Evolutionary conservation across 208 protist genomes (phyloP), one percentile per base, ranked within the genome.

Genomic region (Trypanosoma boissoni): DNA sequence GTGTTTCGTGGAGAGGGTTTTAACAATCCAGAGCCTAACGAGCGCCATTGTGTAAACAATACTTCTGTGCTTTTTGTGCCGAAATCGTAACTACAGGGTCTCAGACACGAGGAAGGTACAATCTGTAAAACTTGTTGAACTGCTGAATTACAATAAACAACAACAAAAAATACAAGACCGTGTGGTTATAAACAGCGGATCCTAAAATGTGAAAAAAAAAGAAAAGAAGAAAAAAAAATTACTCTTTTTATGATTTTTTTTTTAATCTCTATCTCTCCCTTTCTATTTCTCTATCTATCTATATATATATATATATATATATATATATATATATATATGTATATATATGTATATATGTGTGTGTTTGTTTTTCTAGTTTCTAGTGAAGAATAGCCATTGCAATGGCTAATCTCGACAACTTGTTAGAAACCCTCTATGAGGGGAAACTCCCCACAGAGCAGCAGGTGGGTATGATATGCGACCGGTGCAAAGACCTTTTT

Each of bases 391-490:
- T 31, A 18, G 23, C 42, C 29, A 14, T 1, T 4, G 29, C 4
- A 27, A 68, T 68, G 55, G 27, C 54, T 5, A 76, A 91, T 41
- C 55, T 94, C 18, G 77, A 88, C 44, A 57, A 53, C 24, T 76
- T 87, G 67, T 62, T 94, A 39, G 83, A 89, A 61, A 67, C 58
- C 26, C 74, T 94, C 31, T 94, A 94, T 49, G 72, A 76, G 37
- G 98, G 97, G 39, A 95, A 99, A 64, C 79, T 97, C 8, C 86
- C 94, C 27, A 87, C 78, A 5, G 90, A 97, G 72, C 70, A 87
- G 61, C 83, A 96, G 63, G 93, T 97, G 46, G 80, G 82, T 24
- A 66, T 82, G 66, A 65, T 97, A 20, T 97, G 92, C 65, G 80
- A 88, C 41, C 88, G 89, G 16, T 92, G 86, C 75, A 90, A 91